Percentiles rank a stretch among this genome's conserved stretches.
These are phyloP conservation scores for Lactuca sativa DNA, from an alignment of 129 eudicot genomes.

Conservation along the genomic window DNA sequence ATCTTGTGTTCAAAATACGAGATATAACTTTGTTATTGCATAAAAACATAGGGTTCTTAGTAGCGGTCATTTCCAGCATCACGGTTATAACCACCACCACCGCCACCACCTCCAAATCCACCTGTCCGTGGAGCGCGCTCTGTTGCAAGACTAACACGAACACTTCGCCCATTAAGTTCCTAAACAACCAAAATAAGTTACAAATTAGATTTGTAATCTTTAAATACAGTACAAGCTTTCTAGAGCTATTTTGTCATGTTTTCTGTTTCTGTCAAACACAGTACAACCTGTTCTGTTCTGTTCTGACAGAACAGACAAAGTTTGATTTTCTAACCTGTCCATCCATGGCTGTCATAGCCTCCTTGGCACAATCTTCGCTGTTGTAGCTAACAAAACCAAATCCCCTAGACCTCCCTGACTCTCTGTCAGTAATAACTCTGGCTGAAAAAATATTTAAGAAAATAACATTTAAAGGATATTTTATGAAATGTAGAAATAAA, in stretches of 20 bases:
- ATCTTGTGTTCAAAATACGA: slow-evolving; percentile 3
- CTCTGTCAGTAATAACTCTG: slow-evolving; percentile 60
- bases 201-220: neutral
- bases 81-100: slow-evolving; percentile 30
- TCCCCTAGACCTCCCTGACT: slow-evolving; percentile 72
- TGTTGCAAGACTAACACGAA: slow-evolving; percentile 47
- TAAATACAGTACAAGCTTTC: too few species aligned
- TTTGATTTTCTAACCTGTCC: slow-evolving; percentile 46
- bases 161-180: slow-evolving; percentile 49
- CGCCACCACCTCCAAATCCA: slow-evolving; percentile 30
- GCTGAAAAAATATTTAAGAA: slow-evolving; percentile 36
- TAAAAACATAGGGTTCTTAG: neutral
- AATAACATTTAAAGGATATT: neutral
- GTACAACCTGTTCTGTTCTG: too few species aligned
- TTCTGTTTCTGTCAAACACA: too few species aligned
- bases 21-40: slow-evolving; percentile 9
- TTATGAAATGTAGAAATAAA: neutral
- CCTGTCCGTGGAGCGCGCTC: slow-evolving; percentile 43
- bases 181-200: slow-evolving; percentile 9
- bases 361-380: slow-evolving; percentile 40
- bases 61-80: slow-evolving; percentile 28
- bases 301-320: neutral
- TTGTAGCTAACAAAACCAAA: slow-evolving; percentile 68
- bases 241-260: too few species aligned
- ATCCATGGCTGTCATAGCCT: slow-evolving; percentile 63